These are phyloP conservation scores for Mycena vitilis DNA, from an alignment of 768 basidiomycete genomes.

Conservation along the genomic window DNA sequence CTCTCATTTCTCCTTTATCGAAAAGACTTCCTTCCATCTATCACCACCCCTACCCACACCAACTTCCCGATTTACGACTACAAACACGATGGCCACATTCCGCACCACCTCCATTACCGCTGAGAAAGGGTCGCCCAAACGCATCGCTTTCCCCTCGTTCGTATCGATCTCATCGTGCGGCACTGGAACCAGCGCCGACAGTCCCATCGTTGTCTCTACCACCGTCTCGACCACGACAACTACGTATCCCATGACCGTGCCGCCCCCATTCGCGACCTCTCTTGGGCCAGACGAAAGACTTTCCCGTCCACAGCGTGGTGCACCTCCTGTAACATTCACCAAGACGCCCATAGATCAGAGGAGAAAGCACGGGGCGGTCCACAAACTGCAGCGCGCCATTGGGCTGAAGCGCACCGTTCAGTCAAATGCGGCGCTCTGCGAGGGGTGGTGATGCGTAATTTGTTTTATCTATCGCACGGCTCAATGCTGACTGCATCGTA, in stretches of 20 bases:
- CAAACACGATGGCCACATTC: constrained; percentile 7
- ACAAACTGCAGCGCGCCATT: not conserved
- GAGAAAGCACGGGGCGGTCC: not conserved
- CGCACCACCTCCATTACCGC: constrained; percentile 19
- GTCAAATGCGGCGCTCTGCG: constrained; percentile 18
- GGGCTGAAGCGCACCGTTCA: not conserved
- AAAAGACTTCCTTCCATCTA: no score
- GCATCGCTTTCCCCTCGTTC: not conserved
- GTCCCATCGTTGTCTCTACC: constrained; percentile 14
- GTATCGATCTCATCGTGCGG: not conserved
- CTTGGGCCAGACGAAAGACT: constrained; percentile 22
- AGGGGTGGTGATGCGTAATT: constrained; percentile 10
- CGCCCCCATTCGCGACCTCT: constrained; percentile 21
- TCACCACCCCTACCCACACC: no score
- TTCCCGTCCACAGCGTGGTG: constrained; percentile 15
- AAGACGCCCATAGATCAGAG: not conserved
- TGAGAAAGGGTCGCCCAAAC: not conserved
- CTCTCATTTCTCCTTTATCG: no score
- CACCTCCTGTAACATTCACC: not conserved
- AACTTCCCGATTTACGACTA: not conserved
- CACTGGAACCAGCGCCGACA: not conserved
- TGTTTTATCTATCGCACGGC: no score
- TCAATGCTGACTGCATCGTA: no score
- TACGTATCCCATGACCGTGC: constrained; percentile 13
- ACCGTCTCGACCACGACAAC: constrained; percentile 10